Evolutionary conservation across 768 basidiomycete genomes (phyloP).

Genomic region (Psilocybe sp.): DNA sequence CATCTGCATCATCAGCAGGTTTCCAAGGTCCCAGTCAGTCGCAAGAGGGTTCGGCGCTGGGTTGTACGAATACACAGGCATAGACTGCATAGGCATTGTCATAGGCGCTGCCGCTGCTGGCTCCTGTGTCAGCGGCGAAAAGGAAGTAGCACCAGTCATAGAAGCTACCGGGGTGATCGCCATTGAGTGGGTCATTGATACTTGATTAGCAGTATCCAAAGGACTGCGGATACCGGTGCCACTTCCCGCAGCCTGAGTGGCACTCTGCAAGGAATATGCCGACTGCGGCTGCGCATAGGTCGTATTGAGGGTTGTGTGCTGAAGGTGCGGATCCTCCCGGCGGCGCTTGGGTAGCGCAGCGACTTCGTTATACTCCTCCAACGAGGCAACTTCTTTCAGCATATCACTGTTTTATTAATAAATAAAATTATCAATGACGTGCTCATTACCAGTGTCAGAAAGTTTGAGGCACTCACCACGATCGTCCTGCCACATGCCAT

Average conservation of each 20-base stretch:
- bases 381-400: constrained; percentile 52
- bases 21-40: constrained; percentile 16
- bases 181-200: no score
- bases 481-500: constrained; percentile 38
- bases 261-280: neutral
- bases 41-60: neutral
- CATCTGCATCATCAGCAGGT: constrained; percentile 21
- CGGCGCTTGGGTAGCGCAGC: constrained; percentile 41
- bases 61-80: neutral
- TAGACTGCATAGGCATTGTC: neutral
- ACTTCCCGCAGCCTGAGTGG: no score
- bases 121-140: no score
- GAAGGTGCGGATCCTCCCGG: constrained; percentile 27
- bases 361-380: constrained; percentile 47
- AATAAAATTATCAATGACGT: neutral
- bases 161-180: no score
- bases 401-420: constrained; percentile 45
- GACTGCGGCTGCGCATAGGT: neutral
- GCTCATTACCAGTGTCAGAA: constrained; percentile 18
- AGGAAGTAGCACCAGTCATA: no score
- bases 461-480: constrained; percentile 24
- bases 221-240: no score
- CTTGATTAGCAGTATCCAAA: no score
- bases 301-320: neutral
- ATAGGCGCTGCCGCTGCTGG: no score